Percentiles rank a stretch among this genome's conserved stretches.
phyloP scores from a whole-genome alignment of 345 rosid genomes.

The Brassica carinata region DNA sequence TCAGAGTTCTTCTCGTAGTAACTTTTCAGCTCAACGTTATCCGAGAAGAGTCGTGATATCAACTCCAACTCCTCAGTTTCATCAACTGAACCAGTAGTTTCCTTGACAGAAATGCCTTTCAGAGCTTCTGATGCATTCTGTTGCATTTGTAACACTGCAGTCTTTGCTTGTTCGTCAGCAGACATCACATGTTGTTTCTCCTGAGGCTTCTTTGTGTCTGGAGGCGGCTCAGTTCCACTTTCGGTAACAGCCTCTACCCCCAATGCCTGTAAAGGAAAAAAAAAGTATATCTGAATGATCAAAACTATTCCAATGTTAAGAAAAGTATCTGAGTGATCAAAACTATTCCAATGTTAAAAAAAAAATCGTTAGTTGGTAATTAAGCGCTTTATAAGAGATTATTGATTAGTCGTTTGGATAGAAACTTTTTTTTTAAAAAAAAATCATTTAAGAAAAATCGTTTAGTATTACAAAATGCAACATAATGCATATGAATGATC shows the following conservation, averaged over 20 bases:
- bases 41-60: conserved; percentile 49
- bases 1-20: conserved; percentile 55
- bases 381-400: no score
- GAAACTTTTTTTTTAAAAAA: no score
- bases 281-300: background rate
- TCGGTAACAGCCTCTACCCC: conserved; percentile 9
- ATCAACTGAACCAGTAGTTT: conserved; percentile 37
- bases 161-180: conserved; percentile 10
- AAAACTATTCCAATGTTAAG: background rate
- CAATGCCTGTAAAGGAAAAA: background rate
- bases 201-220: conserved; percentile 16
- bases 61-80: conserved; percentile 48
- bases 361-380: no score
- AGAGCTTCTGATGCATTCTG: conserved; percentile 46
- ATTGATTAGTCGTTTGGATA: no score
- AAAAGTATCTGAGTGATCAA: no score
- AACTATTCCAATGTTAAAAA: no score
- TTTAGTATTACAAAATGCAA: no score
- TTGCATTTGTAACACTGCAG: conserved; percentile 40
- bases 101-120: conserved; percentile 40
- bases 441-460: no score
- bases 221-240: conserved; percentile 19
- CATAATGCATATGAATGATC: no score
- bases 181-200: conserved; percentile 27
- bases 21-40: conserved; percentile 55